Conservation (phyloP, 1,284 basidiomycete genomes). For the Malassezia slooffiae region DNA sequence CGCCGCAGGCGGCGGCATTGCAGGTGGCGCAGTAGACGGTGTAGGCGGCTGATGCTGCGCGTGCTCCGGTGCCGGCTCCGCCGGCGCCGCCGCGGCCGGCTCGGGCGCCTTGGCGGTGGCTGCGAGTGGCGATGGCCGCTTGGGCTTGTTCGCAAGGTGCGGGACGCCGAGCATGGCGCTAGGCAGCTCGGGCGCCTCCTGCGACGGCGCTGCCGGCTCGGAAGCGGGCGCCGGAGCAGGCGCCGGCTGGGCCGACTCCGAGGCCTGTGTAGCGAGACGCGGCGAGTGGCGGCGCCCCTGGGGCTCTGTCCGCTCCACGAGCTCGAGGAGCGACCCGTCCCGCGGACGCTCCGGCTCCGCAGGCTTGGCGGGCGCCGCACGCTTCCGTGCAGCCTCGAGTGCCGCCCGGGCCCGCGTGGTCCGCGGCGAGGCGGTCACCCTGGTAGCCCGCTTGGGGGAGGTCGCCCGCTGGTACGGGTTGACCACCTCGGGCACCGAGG, state of each 20-base stretch:
- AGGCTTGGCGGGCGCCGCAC: slow-evolving; percentile 9
- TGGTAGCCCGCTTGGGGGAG: slow-evolving; percentile 1
- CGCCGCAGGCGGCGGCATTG: neutral
- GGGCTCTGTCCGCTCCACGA: slow-evolving; percentile 32
- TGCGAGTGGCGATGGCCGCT: slow-evolving; percentile 10
- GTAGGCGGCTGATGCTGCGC: too few relatives aligned
- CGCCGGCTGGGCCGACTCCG: neutral
- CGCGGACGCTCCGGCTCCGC: slow-evolving; percentile 20
- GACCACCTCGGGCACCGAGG: slow-evolving; percentile 30
- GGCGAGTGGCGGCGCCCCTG: slow-evolving; percentile 12
- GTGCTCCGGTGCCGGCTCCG: neutral
- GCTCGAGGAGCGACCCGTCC: slow-evolving; percentile 25
- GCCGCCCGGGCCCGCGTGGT: slow-evolving; percentile 29
- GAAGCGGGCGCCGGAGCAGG: neutral
- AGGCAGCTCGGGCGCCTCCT: neutral
- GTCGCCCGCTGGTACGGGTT: slow-evolving; percentile 36
- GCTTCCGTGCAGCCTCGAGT: slow-evolving; percentile 17
- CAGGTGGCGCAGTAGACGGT: neutral
- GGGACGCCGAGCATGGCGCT: neutral
- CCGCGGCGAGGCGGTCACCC: slow-evolving; percentile 17
- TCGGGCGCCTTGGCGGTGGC: neutral
- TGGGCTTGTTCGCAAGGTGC: slow-evolving; percentile 7
- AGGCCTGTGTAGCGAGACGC: slow-evolving; percentile 4
- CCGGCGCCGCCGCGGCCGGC: neutral
- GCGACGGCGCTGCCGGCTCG: neutral